Percentiles rank a stretch among this genome's conserved stretches.
Evolutionary conservation across 257 asterid species (phyloP).

Genomic region (Nicotiana knightiana): DNA sequence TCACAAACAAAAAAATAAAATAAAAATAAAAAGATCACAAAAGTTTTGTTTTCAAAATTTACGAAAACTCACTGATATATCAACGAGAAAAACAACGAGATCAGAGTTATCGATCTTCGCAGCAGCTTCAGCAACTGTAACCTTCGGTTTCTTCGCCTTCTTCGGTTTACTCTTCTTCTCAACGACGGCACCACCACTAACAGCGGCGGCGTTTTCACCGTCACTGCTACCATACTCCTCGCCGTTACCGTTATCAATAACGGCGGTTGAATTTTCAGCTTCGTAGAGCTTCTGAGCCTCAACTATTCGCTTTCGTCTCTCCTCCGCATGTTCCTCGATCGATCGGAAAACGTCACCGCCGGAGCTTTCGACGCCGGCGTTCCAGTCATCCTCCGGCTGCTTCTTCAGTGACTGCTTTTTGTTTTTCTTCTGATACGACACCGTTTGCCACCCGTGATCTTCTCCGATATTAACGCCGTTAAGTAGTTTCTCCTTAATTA

Average conservation of each 20-base stretch:
- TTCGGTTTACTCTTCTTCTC: slow-evolving; percentile 29
- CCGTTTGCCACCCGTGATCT: slow-evolving; percentile 32
- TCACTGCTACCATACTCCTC: slow-evolving; percentile 7
- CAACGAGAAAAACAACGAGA: slow-evolving; percentile 29
- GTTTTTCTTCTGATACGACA: slow-evolving; percentile 25
- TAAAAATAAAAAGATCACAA: not conserved
- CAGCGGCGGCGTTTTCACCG: slow-evolving; percentile 8
- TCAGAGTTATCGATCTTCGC: slow-evolving; percentile 32
- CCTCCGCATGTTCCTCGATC: slow-evolving; percentile 30
- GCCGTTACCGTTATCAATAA: slow-evolving; percentile 2
- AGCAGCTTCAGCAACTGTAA: slow-evolving; percentile 40
- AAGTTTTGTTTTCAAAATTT: too few relatives aligned
- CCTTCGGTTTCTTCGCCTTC: slow-evolving; percentile 38
- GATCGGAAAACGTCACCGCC: slow-evolving; percentile 19
- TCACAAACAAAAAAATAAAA: not conserved
- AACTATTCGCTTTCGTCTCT: slow-evolving; percentile 16
- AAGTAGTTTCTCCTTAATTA: not conserved
- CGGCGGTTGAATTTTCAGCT: not conserved
- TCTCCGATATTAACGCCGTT: not conserved
- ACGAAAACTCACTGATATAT: slow-evolving; percentile 21
- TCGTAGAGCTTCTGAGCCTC: slow-evolving; percentile 16
- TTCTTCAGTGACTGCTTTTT: slow-evolving; percentile 2
- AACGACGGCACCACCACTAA: slow-evolving; percentile 8
- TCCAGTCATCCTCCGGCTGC: not conserved
- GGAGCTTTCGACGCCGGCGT: not conserved